A percentile compares a stretch with the other conserved stretches of the same genome.
Conservation (phyloP, 176 grass and related monocot species). For the Hyparrhenia diplandra region DNA sequence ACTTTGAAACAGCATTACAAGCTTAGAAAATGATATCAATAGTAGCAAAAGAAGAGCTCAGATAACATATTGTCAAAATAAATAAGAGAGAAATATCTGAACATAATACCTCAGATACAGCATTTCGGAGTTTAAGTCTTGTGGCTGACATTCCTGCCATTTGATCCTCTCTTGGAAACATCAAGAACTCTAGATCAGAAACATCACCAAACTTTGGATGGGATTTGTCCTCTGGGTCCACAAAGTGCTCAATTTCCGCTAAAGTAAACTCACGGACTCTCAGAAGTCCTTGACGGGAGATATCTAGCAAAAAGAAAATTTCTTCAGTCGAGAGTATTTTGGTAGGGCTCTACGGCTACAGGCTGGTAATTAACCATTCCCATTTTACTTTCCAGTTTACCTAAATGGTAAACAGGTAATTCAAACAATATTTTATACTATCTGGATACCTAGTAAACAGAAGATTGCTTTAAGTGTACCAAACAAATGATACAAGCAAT, state of each 20-base stretch:
- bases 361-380: neutral
- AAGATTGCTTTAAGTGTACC: neutral
- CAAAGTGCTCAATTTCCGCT: slow-evolving; percentile 95
- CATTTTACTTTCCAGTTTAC: neutral
- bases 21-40: neutral
- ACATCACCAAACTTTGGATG: slow-evolving; percentile 88
- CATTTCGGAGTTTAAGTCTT: slow-evolving; percentile 41
- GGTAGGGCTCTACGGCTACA: neutral
- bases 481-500: slow-evolving; percentile 11
- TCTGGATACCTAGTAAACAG: slow-evolving; percentile 13
- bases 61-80: neutral
- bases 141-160: slow-evolving; percentile 51
- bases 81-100: neutral
- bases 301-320: slow-evolving; percentile 53
- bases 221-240: slow-evolving; percentile 95
- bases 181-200: slow-evolving; percentile 68
- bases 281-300: slow-evolving; percentile 91
- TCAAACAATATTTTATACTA: neutral
- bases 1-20: neutral
- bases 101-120: slow-evolving; percentile 66
- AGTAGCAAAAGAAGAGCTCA: neutral
- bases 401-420: neutral
- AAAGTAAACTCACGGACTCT: slow-evolving; percentile 92
- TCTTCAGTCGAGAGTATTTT: slow-evolving; percentile 20
- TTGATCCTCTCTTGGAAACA: slow-evolving; percentile 87